Evolutionary conservation across 306 rosid genomes (phyloP).

Genomic region (Prosopis cineraria): DNA sequence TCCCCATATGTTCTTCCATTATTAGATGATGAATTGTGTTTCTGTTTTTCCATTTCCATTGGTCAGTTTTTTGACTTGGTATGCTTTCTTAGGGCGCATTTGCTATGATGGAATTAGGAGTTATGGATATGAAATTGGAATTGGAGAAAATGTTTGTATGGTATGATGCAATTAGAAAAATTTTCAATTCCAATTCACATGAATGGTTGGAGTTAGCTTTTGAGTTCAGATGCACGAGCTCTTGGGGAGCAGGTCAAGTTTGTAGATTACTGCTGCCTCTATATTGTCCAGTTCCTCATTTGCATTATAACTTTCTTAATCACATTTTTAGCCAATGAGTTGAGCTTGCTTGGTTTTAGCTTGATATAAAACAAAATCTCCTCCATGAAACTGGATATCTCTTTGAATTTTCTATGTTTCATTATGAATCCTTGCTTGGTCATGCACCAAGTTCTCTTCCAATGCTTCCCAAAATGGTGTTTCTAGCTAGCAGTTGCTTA

Average conservation of each 20-base stretch:
- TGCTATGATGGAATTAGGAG: too few species aligned
- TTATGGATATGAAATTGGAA: too few species aligned
- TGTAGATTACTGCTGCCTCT: neutral
- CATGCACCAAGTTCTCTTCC: neutral
- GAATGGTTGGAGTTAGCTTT: neutral
- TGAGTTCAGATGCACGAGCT: neutral
- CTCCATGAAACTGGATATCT: neutral
- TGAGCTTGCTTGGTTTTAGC: neutral
- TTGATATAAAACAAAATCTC: neutral
- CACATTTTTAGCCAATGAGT: neutral
- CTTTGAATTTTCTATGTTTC: neutral
- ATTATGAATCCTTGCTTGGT: neutral
- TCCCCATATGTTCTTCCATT: neutral
- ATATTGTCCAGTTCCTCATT: neutral
- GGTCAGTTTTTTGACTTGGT: neutral
- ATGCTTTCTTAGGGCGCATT: neutral
- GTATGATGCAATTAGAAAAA: too few species aligned
- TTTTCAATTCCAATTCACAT: too few species aligned
- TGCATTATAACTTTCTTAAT: neutral
- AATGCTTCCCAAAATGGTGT: neutral
- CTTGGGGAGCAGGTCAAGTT: neutral
- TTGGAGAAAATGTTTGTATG: too few species aligned
- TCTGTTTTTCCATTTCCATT: neutral
- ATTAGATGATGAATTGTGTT: neutral
- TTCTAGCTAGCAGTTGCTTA: neutral